A percentile compares a stretch with the other conserved stretches of the same genome.
These are phyloP conservation scores for Pestalotiopsis sp. DNA, from an alignment of 2,329 filamentous ascomycete genomes.

Conservation along the genomic window DNA sequence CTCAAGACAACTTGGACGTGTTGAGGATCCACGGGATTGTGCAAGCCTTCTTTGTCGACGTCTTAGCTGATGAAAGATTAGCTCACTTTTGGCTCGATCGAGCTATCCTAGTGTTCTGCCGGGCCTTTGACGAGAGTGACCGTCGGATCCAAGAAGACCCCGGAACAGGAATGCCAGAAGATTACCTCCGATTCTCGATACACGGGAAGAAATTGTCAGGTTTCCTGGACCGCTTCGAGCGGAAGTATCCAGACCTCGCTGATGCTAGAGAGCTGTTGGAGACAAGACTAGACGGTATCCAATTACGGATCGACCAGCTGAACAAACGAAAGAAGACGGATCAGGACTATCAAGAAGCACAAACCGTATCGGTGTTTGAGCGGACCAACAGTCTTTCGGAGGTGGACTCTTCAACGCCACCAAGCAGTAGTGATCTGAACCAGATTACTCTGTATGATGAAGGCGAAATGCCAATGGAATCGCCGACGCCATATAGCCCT, in stretches of 20 bases:
- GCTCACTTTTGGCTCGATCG: conserved; percentile 51
- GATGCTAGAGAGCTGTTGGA: conserved; percentile 37
- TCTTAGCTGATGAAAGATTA: conserved; percentile 42
- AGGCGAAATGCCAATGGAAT: conserved; percentile 28
- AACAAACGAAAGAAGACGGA: conserved; percentile 40
- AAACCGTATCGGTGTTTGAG: conserved; percentile 52
- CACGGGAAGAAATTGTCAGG: conserved; percentile 50
- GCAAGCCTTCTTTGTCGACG: conserved; percentile 54
- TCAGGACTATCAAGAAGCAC: conserved; percentile 32
- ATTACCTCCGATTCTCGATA: conserved; percentile 54
- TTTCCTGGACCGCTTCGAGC: conserved; percentile 44
- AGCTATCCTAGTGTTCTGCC: conserved; percentile 49
- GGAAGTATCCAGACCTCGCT: conserved; percentile 30
- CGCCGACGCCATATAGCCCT: conserved; percentile 31
- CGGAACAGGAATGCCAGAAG: conserved; percentile 48
- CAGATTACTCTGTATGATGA: conserved; percentile 30
- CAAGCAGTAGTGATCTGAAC: conserved; percentile 34
- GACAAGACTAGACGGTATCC: conserved; percentile 38
- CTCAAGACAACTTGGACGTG: conserved; percentile 50
- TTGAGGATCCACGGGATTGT: conserved; percentile 54
- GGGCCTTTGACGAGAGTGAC: conserved; percentile 49
- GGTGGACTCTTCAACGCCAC: conserved; percentile 44
- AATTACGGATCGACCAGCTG: conserved; percentile 44
- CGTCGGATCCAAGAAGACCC: conserved; percentile 43
- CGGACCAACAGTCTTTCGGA: conserved; percentile 51